Percentiles rank a stretch among this genome's conserved stretches.
Evolutionary conservation across 345 rosid genomes (phyloP).

Genomic region (Salix caprea): DNA sequence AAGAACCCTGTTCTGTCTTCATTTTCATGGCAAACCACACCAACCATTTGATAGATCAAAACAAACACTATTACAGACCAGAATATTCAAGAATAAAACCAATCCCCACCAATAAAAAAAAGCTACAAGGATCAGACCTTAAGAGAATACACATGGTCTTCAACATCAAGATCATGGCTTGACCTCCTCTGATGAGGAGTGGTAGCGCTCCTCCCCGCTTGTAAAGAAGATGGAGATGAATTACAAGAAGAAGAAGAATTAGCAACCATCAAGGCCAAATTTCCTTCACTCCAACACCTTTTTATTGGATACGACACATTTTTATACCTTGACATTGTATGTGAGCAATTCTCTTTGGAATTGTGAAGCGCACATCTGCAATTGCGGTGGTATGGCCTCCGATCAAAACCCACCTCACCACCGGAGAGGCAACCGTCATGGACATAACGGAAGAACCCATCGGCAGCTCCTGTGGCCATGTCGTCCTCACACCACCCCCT

Average conservation of each 20-base stretch:
- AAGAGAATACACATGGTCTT: neutral
- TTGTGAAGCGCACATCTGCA: constrained; percentile 60
- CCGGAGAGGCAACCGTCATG: constrained; percentile 57
- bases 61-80: neutral
- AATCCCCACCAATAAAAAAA: neutral
- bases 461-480: constrained; percentile 53
- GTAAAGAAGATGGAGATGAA: constrained; percentile 35
- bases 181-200: neutral
- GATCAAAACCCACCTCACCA: constrained; percentile 37
- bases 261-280: constrained; percentile 30
- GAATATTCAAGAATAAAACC: neutral
- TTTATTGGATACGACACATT: constrained; percentile 50
- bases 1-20: neutral
- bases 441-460: constrained; percentile 47
- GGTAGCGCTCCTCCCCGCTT: neutral
- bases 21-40: neutral
- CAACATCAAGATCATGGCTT: neutral
- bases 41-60: neutral
- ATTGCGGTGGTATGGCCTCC: constrained; percentile 66
- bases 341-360: constrained; percentile 23
- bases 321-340: constrained; percentile 18
- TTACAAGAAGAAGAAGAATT: neutral
- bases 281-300: constrained; percentile 66
- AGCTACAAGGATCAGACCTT: neutral
- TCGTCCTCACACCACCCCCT: neutral